Evolutionary conservation across 176 grass and related monocot genomes (phyloP).

Genomic region (Secale cereale): DNA sequence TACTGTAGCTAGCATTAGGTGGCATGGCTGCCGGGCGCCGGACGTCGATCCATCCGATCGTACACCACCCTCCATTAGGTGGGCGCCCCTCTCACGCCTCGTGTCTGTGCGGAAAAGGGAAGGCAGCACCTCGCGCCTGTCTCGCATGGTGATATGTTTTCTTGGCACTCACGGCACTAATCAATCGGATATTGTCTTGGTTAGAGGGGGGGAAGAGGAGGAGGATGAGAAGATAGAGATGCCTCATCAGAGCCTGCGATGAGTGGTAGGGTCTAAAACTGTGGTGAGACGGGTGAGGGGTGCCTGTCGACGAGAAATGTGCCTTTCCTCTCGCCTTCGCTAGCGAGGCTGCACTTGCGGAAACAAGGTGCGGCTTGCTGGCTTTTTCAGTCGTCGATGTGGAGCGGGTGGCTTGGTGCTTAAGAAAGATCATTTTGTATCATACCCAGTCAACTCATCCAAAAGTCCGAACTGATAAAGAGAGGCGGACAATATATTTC

Average conservation of each 20-base stretch:
- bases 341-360: neutral
- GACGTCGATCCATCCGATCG: neutral
- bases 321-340: too few relatives aligned
- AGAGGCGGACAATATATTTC: too few relatives aligned
- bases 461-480: too few relatives aligned
- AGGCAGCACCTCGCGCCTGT: neutral
- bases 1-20: neutral
- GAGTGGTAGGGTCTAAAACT: neutral
- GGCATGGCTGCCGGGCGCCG: neutral
- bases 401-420: too few relatives aligned
- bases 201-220: neutral
- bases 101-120: neutral
- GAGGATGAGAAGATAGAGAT: neutral
- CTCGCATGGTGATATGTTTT: neutral
- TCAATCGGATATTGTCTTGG: neutral
- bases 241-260: neutral
- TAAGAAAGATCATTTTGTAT: too few relatives aligned
- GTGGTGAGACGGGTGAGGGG: neutral
- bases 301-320: neutral
- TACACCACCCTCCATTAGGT: constrained; percentile 4
- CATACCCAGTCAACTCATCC: too few relatives aligned
- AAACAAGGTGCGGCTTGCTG: neutral
- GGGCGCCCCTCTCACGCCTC: neutral
- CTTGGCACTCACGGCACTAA: neutral
- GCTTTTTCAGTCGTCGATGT: too few relatives aligned